Evolutionary conservation across 2,329 filamentous ascomycete species (phyloP).

Genomic region (Phialophora chinensis): DNA sequence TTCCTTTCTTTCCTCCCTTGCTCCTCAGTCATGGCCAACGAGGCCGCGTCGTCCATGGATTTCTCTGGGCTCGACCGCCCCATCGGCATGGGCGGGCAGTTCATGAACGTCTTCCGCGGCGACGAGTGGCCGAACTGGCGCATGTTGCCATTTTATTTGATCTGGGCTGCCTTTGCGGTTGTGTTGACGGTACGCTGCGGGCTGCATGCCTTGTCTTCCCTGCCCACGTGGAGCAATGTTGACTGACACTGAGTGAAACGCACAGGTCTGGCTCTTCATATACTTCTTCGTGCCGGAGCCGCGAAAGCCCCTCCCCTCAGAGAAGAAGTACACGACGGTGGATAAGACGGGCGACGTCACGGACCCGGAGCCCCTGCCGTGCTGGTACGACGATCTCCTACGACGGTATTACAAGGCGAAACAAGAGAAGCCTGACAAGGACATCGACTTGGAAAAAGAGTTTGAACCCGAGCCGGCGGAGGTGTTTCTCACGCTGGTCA

Average conservation of each 20-base stretch:
- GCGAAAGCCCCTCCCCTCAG: slow-evolving; percentile 72
- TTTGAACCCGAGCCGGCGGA: slow-evolving; percentile 72
- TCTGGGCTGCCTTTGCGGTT: slow-evolving; percentile 35
- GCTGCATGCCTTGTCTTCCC: not conserved
- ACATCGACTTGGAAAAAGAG: slow-evolving; percentile 44
- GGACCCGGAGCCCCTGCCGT: slow-evolving; percentile 68
- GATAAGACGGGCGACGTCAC: slow-evolving; percentile 66
- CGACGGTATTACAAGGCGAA: slow-evolving; percentile 55
- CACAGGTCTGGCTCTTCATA: slow-evolving; percentile 70
- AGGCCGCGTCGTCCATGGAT: slow-evolving; percentile 8
- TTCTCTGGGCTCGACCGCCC: slow-evolving; percentile 11
- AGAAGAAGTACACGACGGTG: slow-evolving; percentile 84
- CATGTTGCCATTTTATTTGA: slow-evolving; percentile 37
- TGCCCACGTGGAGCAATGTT: not conserved
- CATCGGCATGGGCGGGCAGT: slow-evolving; percentile 37
- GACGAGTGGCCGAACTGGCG: slow-evolving; percentile 30
- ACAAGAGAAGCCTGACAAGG: slow-evolving; percentile 44
- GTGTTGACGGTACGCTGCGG: slow-evolving; percentile 31
- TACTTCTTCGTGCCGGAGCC: slow-evolving; percentile 81
- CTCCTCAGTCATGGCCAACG: slow-evolving; percentile 1
- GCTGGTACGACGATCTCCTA: slow-evolving; percentile 84
- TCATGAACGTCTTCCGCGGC: slow-evolving; percentile 29
- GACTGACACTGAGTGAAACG: slow-evolving; percentile 8
- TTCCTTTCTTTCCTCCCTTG: not conserved
- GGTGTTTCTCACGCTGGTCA: slow-evolving; percentile 86